Conservation (phyloP, 2,329 filamentous ascomycete species). For the Xylaria sp. region DNA sequence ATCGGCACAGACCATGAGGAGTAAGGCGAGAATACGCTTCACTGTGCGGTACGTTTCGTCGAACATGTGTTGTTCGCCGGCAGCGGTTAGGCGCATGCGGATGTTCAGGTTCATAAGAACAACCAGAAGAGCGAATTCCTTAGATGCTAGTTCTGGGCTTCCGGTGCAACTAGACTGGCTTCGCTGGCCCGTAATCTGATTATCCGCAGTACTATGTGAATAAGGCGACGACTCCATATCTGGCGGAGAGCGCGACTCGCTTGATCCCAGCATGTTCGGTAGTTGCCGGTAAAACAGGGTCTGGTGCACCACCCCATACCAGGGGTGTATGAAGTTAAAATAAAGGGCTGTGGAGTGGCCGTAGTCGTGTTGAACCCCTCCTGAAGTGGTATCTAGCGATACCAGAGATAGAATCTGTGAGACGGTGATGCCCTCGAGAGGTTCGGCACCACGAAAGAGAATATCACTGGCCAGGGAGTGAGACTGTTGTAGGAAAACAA, state of each 20-base stretch:
- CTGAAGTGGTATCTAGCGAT: conserved; percentile 44
- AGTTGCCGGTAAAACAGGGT: conserved; percentile 51
- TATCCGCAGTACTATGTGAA: conserved; percentile 33
- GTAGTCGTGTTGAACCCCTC: conserved; percentile 48
- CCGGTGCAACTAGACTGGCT: conserved; percentile 27
- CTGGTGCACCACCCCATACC: conserved; percentile 55
- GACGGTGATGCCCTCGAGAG: conserved; percentile 50
- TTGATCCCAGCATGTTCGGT: conserved; percentile 36
- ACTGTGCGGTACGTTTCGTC: conserved; percentile 53
- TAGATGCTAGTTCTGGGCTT: conserved; percentile 37
- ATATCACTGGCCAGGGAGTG: conserved; percentile 44
- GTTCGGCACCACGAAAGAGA: conserved; percentile 45
- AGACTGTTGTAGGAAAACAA: conserved; percentile 46
- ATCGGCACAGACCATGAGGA: conserved; percentile 49
- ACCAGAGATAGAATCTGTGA: conserved; percentile 54
- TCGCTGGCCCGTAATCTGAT: conserved; percentile 27
- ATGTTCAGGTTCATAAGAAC: conserved; percentile 57
- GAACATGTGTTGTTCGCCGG: conserved; percentile 52
- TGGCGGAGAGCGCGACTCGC: conserved; percentile 36
- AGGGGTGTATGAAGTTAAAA: conserved; percentile 55
- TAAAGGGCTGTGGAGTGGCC: conserved; percentile 52
- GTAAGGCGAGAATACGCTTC: conserved; percentile 52
- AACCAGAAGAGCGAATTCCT: conserved; percentile 53
- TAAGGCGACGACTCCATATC: conserved; percentile 38
- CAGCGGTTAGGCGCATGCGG: conserved; percentile 51